A percentile compares a stretch with the other conserved stretches of the same genome.
Conservation (phyloP, 1,284 basidiomycete species). For the Irpex lacteus region DNA sequence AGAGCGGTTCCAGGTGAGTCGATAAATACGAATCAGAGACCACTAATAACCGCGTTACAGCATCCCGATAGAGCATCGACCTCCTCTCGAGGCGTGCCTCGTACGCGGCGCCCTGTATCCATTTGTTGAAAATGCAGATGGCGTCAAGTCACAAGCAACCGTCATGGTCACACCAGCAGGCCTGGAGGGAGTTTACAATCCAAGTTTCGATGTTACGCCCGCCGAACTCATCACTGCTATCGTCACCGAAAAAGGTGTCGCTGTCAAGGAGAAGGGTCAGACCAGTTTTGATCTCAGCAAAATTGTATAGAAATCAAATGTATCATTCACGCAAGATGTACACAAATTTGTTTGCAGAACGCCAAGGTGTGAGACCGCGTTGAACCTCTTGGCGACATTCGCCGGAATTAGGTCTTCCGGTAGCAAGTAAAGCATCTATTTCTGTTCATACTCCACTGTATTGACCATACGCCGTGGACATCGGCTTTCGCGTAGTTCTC, state of each 20-base stretch:
- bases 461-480: not conserved
- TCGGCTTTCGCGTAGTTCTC: not conserved
- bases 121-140: slow-evolving; percentile 35
- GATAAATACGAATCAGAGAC: not conserved
- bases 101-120: slow-evolving; percentile 77
- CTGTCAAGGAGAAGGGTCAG: slow-evolving; percentile 54
- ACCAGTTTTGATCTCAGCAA: slow-evolving; percentile 51
- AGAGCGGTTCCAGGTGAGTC: slow-evolving; percentile 67
- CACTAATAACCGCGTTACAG: slow-evolving; percentile 33
- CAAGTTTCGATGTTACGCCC: slow-evolving; percentile 92
- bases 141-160: slow-evolving; percentile 53
- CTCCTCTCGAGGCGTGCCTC: slow-evolving; percentile 81
- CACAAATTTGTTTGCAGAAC: not conserved
- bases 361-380: not conserved
- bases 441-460: not conserved
- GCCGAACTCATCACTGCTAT: slow-evolving; percentile 82
- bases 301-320: slow-evolving; percentile 37
- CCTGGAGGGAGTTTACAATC: slow-evolving; percentile 78
- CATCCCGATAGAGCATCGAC: slow-evolving; percentile 90
- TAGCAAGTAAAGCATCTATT: not conserved
- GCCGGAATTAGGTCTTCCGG: not conserved
- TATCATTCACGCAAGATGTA: not conserved
- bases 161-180: slow-evolving; percentile 75
- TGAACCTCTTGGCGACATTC: not conserved
- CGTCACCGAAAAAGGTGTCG: slow-evolving; percentile 88